Base-by-base conservation (phyloP, 805 yeast genomes). In the Wickerhamomyces chambardii region DNA sequence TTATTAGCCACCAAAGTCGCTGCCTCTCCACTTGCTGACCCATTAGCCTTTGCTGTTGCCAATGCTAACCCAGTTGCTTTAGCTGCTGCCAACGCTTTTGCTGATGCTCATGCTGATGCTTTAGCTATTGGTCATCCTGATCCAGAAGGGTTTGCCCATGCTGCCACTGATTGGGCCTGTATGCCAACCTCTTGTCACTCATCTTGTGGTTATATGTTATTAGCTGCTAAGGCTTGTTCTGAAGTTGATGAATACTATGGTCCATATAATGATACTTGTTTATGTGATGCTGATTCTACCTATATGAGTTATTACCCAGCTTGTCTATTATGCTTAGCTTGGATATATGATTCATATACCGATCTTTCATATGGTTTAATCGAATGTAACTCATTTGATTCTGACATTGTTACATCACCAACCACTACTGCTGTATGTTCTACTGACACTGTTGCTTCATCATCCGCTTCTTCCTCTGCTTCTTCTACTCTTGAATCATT, bases 281-380 rank as follows among this genome's bases (percentile, higher is more conserved):
- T 61, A 30, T 61, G 67, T 57, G 33, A 43, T 14, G 32, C 37
- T 0, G 60, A 31, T 26, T 33, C 58, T 25, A 18, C 38, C 6
- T 61, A 61, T 50, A 15, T 48, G 33, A 27, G 36, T 10, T 43
- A 48, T 29, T 58, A 60, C 39, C 43, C 46, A 15, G 41, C 42
- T 6, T 62, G 67, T 49, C 48, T 62, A 43, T 60, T 48, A 33
- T 62, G 66, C 55, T 19, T 19, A 19, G 66, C 64, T 31, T 60
- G 66, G 63, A 58, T 62, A 35, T 41, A 61, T 44, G 58, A 61
- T 28, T 31, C 39, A 1, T 60, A 44, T 11, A 30, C 36, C 14
- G 31, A 33, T 15, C 25, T 36, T 19, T 30, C 34, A 28, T 37
- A 33, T 22, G 32, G 37, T 32, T 15, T 32, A 6, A 30, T 33